Evolutionary conservation across 306 rosid species (phyloP), one percentile per base, ranked within the genome.

Genomic region (Gynostemma pentaphyllum): DNA sequence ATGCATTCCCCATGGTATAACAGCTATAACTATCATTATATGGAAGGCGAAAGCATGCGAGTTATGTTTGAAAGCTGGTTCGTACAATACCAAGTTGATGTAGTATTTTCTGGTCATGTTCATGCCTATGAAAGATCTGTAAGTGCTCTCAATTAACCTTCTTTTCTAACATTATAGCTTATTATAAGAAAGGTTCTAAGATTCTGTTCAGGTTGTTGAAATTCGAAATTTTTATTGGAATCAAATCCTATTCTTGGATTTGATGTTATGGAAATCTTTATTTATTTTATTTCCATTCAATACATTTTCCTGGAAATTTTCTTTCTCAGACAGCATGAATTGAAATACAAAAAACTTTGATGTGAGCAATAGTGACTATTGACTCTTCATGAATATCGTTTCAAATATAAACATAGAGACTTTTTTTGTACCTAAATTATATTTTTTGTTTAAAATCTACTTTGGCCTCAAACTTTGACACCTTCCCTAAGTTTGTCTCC

Each of bases 11-110:
- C 84, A 3, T 76, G 78, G 80, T 82, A 82, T 46, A 82, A 82
- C 47, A 82, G 87, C 76, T 82, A 82, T 46, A 76, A 76, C 73
- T 68, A 79, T 45, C 87, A 82, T 67, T 82, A 76, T 54, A 76
- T 82, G 84, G 87, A 91, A 85, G 97, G 96, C 56, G 97, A 91
- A 79, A 59, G 85, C 69, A 87, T 87, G 91, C 82, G 96, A 80
- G 95, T 83, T 4, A 77, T 81, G 87, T 85, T 16, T 45, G 97
- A 90, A 70, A 19, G 69, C 11, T 83, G 84, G 89, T 87, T 91
- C 62, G 92, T 83, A 16, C 0, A 72, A 71, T 77, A 78, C 87
- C 87, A 83, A 76, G 95, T 91, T 4, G 97, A 91, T 45, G 76
- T 91, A 24, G 91, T 87, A 37, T 85, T 75, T 75, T 80, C 96